Evolutionary conservation across 225 moss, liverwort and hornwort species (phyloP).

Genomic region (Thuidium tamariscinum): DNA sequence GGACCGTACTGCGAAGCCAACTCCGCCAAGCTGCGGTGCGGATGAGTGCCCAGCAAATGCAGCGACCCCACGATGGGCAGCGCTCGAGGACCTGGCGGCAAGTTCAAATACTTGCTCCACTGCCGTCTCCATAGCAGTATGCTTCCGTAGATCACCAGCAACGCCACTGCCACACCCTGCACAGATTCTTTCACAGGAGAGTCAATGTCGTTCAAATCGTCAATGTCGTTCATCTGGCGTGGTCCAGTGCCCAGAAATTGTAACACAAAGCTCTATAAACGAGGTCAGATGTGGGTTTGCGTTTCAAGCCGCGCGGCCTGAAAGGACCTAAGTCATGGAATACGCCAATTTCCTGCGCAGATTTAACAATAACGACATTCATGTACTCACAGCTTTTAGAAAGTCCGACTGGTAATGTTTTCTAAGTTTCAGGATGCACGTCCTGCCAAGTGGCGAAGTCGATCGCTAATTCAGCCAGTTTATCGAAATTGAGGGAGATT

Average conservation of each 20-base stretch:
- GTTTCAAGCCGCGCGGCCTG: neutral
- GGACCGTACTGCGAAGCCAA: neutral
- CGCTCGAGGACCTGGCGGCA: neutral
- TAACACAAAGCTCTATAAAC: neutral
- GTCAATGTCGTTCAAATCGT: neutral
- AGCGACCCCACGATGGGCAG: neutral
- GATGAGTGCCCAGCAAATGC: neutral
- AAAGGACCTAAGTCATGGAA: neutral
- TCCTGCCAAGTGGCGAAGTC: neutral
- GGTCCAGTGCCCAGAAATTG: neutral
- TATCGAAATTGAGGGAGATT: neutral
- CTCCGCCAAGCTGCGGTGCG: neutral
- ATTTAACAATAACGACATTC: neutral
- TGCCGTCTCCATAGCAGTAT: neutral
- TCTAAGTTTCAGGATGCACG: neutral
- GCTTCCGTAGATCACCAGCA: neutral
- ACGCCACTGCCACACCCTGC: neutral
- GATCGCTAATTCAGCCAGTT: neutral
- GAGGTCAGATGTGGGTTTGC: neutral
- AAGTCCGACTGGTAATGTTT: neutral
- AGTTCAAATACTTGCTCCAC: neutral
- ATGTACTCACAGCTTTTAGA: neutral
- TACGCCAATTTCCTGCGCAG: too few relatives aligned
- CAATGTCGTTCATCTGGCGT: neutral
- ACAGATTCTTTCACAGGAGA: neutral